Conservation (phyloP, 2,329 filamentous ascomycete genomes). For the Hymenoscyphus repandus region DNA sequence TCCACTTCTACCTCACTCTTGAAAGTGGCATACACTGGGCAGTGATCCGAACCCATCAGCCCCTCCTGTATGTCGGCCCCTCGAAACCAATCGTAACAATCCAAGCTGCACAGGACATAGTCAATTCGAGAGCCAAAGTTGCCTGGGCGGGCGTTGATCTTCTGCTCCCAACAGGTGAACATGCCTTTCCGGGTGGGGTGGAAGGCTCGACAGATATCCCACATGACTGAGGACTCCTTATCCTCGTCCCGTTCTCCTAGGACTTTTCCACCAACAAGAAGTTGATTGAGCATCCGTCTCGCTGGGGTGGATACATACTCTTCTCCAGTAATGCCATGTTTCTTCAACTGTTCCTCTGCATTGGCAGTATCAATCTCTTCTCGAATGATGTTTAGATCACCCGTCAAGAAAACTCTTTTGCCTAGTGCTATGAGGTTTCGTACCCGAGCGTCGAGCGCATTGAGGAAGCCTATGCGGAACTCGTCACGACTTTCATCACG, state of each 20-base stretch:
- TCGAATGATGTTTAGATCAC: conserved; percentile 78
- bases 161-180: conserved; percentile 97
- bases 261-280: conserved; percentile 70
- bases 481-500: conserved; percentile 78
- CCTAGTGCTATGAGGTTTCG: conserved; percentile 76
- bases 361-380: conserved; percentile 67
- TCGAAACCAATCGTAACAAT: conserved; percentile 74
- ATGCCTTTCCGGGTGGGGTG: conserved; percentile 78
- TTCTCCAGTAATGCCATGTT: conserved; percentile 61
- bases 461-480: conserved; percentile 76
- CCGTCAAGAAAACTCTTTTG: conserved; percentile 79
- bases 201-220: conserved; percentile 78
- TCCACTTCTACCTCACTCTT: conserved; percentile 54
- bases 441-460: conserved; percentile 74
- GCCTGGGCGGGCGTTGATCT: conserved; percentile 88
- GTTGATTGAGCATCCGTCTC: conserved; percentile 76
- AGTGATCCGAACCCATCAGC: conserved; percentile 92
- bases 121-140: conserved; percentile 94
- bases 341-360: conserved; percentile 64
- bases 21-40: conserved; percentile 78
- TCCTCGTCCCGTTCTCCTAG: conserved; percentile 61
- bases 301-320: conserved; percentile 70
- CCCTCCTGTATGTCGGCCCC: conserved; percentile 88
- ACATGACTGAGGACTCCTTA: conserved; percentile 66
- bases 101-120: conserved; percentile 78